Percentiles rank a stretch among this genome's conserved stretches.
Conservation (phyloP, 176 grass and related monocot species). For the Canna indica region DNA sequence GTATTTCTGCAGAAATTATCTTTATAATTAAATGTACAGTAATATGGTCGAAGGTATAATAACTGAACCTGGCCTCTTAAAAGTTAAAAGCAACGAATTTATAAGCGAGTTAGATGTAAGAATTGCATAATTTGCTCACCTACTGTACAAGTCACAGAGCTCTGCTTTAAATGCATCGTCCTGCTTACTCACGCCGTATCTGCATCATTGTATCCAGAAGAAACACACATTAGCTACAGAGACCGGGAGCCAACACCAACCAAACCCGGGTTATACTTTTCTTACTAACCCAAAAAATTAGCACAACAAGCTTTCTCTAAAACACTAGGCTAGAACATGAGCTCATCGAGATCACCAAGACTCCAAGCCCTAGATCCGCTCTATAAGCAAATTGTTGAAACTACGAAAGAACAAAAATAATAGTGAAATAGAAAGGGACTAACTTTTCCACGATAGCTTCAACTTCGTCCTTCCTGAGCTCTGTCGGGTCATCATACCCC, state of each 20-base stretch:
- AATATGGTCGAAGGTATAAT: neutral
- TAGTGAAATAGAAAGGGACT: conserved; percentile 17
- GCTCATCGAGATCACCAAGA: neutral
- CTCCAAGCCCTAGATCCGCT: conserved; percentile 1
- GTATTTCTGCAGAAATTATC: neutral
- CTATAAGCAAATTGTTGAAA: neutral
- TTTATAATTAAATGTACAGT: neutral
- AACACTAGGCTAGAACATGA: neutral
- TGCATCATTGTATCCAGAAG: conserved; percentile 26
- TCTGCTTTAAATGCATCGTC: conserved; percentile 78
- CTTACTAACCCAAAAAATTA: neutral
- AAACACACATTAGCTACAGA: conserved; percentile 15
- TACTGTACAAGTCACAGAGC: conserved; percentile 74
- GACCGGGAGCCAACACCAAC: neutral
- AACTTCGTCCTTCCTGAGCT: conserved; percentile 49
- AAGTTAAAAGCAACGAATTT: too few species aligned
- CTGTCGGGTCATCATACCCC: conserved; percentile 52
- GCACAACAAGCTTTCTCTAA: neutral
- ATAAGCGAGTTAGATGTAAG: neutral
- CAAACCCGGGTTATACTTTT: neutral
- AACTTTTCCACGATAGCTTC: conserved; percentile 64
- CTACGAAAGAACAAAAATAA: neutral
- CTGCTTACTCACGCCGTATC: conserved; percentile 84
- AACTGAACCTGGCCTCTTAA: neutral
- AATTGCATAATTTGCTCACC: conserved; percentile 24